Evolutionary conservation across 1,139 yeast genomes (phyloP), one percentile per base, ranked within the genome.

Genomic region (Ogataea hybrid): DNA sequence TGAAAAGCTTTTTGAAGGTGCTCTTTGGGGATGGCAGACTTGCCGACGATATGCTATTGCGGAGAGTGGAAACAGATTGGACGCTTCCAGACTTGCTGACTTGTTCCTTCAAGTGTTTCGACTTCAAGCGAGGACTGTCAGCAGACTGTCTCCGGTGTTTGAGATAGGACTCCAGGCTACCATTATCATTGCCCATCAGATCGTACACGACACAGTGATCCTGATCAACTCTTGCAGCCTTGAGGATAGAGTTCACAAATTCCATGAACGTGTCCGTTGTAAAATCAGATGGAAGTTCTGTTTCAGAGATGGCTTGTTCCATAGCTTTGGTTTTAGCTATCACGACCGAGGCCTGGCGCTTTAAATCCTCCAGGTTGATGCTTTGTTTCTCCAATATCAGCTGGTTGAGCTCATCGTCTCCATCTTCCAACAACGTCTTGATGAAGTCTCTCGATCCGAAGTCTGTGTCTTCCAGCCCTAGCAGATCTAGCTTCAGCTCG

Each of bases 321-420:
- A 71, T 46, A 16, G 63, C 67, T 18, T 55, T 58, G 17, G 74
- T 64, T 43, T 64, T 67, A 30, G 59, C 60, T 50, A 68, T 58
- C 11, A 77, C 50, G 14, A 63, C 62, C 15, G 69, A 62, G 32
- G 80, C 64, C 49, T 74, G 73, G 44, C 71, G 69, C 51, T 70
- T 75, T 27, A 77, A 51, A 46, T 77, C 81, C 39, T 64, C 65
- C 32, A 76, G 57, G 0, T 76, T 69, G 34, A 75, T 68, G 50
- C 69, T 71, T 33, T 73, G 68, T 6, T 68, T 68, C 32, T 44
- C 45, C 15, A 46, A 29, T 12, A 56, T 28, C 11, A 48, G 32
- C 28, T 49, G 56, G 47, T 45, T 61, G 51, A 46, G 54, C 37
- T 56, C 57, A 27, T 53, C 57, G 34, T 53, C 52, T 8, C 50